Base-by-base conservation (phyloP, 2,329 filamentous ascomycete genomes). In the Teratosphaeria viscida region DNA sequence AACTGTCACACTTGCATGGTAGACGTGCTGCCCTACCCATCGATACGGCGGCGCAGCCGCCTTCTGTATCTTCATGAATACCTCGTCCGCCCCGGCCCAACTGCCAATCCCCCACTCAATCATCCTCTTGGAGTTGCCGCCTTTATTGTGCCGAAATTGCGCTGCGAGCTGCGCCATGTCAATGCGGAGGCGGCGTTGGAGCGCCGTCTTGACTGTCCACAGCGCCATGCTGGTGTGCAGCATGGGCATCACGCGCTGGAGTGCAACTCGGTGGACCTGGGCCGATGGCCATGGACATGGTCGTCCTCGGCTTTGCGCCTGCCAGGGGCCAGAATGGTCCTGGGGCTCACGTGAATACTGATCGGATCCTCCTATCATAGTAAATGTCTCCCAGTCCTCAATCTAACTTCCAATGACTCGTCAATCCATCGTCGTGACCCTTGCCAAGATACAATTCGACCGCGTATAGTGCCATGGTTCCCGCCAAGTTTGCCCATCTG, bases 401-500 rank as follows among this genome's bases (percentile, higher is more conserved):
- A 62, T 70, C 68, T 49, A 70, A 58, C 55, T 62, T 62, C 61
- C 61, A 62, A 37, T 61, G 61, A 16, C 57, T 53, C 27, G 54
- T 66, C 63, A 70, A 63, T 65, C 68, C 60, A 66, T 63, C 78
- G 89, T 55, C 89, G 69, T 95, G 89, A 59, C 89, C 88, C 64
- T 88, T 88, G 26, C 90, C 89, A 11, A 97, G 82, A 70, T 92
- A 92, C 58, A 97, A 78, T 75, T 99, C 94, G 52, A 97, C 81
- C 3, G 90, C 88, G 72, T 99, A 99, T 16, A 97, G 77, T 6
- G 82, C 82, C 88, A 97, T 95, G 0, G 92, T 96, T 56, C 87
- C 85, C 5, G 86, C 89, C 52, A 97, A 81, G 67, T 99, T 99
- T 66, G 94, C 83, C 94, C 94, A 97, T 58, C 92, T 83, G 89